A percentile compares a stretch with the other conserved stretches of the same genome.
Conservation (phyloP, 2,329 filamentous ascomycete species). For the Stylonectria norvegica region DNA sequence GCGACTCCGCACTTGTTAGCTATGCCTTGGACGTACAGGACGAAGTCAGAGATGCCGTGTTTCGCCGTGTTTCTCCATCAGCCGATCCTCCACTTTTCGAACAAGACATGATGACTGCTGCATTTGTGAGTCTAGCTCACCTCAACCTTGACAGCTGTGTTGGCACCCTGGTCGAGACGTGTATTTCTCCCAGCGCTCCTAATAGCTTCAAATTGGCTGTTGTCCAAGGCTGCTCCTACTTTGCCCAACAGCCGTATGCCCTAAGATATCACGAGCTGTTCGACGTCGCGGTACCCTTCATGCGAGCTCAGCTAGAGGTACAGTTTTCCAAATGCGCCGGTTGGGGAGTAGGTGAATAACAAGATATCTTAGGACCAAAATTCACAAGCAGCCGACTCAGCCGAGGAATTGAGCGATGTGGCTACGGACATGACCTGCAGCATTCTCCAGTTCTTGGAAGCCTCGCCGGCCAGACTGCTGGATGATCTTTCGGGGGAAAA, state of each 20-base stretch:
- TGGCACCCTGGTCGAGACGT: slow-evolving; percentile 54
- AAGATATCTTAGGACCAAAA: slow-evolving; percentile 14
- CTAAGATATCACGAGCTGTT: slow-evolving; percentile 55
- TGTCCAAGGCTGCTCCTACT: slow-evolving; percentile 60
- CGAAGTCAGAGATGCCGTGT: slow-evolving; percentile 64
- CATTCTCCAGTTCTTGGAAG: slow-evolving; percentile 56
- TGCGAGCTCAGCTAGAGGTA: slow-evolving; percentile 57
- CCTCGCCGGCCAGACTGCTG: slow-evolving; percentile 40
- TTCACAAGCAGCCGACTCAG: slow-evolving; percentile 10
- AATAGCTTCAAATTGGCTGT: slow-evolving; percentile 60
- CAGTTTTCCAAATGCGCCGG: too few species aligned
- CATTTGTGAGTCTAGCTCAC: slow-evolving; percentile 62
- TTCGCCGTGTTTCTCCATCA: slow-evolving; percentile 48
- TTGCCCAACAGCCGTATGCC: slow-evolving; percentile 51
- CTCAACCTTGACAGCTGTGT: slow-evolving; percentile 58
- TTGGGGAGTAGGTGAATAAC: too few species aligned
- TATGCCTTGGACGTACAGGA: slow-evolving; percentile 69
- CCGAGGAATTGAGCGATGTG: slow-evolving; percentile 10
- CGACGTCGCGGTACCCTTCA: slow-evolving; percentile 51
- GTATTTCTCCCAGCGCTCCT: slow-evolving; percentile 55
- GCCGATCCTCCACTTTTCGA: slow-evolving; percentile 53
- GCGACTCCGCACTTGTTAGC: slow-evolving; percentile 61
- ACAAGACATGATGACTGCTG: slow-evolving; percentile 62
- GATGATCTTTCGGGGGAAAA: slow-evolving; percentile 28
- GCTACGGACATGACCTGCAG: slow-evolving; percentile 29